Conservation (phyloP, 108 stramenopile genomes). For the Chaetoceros muelleri region DNA sequence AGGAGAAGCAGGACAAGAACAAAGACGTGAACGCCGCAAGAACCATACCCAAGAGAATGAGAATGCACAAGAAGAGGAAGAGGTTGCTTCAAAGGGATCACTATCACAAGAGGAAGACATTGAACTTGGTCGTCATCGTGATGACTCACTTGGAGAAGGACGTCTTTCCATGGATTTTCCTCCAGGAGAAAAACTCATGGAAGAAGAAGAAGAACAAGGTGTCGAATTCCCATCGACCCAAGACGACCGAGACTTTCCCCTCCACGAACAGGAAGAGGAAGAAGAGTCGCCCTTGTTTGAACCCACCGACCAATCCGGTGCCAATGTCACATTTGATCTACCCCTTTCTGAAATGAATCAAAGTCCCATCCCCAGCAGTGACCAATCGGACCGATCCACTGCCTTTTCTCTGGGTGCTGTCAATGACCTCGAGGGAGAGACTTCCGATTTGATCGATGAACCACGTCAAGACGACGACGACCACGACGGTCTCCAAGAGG, state of each 20-base stretch:
- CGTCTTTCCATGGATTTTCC: background rate
- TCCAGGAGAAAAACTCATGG: conserved; percentile 23
- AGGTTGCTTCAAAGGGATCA: background rate
- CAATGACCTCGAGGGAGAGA: conserved; percentile 50
- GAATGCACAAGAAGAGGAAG: conserved; percentile 4
- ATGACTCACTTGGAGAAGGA: conserved; percentile 3
- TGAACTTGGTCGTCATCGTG: conserved; percentile 9
- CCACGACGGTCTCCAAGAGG: conserved; percentile 42
- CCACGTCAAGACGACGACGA: conserved; percentile 24
- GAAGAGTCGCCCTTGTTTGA: conserved; percentile 6
- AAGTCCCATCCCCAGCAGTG: background rate
- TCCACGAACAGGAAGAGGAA: conserved; percentile 10
- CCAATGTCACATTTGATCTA: background rate
- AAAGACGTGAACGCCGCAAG: conserved; percentile 7
- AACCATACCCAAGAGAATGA: background rate
- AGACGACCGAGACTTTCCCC: conserved; percentile 3
- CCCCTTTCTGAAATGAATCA: background rate
- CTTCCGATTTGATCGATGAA: conserved; percentile 43
- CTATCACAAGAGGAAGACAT: conserved; percentile 9
- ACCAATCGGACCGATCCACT: conserved; percentile 20
- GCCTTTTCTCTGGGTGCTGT: conserved; percentile 54
- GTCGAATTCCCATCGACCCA: background rate
- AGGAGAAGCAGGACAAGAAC: conserved; percentile 26
- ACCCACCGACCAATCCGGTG: conserved; percentile 9
- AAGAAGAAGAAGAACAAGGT: conserved; percentile 27